Base-by-base conservation (phyloP, 2,329 filamentous ascomycete species). In the Talaromyces sp. region DNA sequence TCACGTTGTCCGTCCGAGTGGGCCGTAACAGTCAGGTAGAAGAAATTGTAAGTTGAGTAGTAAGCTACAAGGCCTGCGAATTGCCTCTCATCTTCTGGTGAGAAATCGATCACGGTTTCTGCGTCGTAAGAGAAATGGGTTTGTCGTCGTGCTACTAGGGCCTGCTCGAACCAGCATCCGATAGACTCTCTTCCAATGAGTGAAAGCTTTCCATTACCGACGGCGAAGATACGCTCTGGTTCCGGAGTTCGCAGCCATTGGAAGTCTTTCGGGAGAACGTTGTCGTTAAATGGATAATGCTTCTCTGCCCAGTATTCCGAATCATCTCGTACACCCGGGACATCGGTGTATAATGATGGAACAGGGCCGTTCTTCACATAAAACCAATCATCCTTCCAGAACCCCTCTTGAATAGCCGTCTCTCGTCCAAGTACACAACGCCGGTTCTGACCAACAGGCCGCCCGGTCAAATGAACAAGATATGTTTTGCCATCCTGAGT, bases 81-180 rank as follows among this genome's bases (percentile, higher is more conserved):
- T 51, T 65, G 58, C 10, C 64, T 49, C 43, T 65, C 64, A 62
- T 65, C 64, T 3, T 51, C 38, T 17, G 64, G 64, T 5, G 58
- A 65, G 15, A 65, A 65, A 5, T 62, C 58, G 25, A 61, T 29
- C 36, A 62, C 58, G 2, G 64, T 65, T 34, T 65, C 64, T 49
- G 64, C 64, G 25, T 65, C 64, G 51, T 65, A 65, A 31, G 64
- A 65, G 40, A 65, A 65, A 65, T 65, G 64, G 1, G 51, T 62
- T 19, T 65, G 64, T 29, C 64, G 64, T 19, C 64, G 64, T 43
- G 64, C 64, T 31, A 65, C 64, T 10, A 65, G 29, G 31, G 64
- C 38, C 47, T 65, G 64, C 29, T 65, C 64, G 40, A 65, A 65
- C 58, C 64, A 65, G 22, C 58, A 65, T 17, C 64, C 64, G 15